A percentile compares a stretch with the other conserved stretches of the same genome.
Conservation (phyloP, 2,329 filamentous ascomycete genomes). For the Massarina eburnea region DNA sequence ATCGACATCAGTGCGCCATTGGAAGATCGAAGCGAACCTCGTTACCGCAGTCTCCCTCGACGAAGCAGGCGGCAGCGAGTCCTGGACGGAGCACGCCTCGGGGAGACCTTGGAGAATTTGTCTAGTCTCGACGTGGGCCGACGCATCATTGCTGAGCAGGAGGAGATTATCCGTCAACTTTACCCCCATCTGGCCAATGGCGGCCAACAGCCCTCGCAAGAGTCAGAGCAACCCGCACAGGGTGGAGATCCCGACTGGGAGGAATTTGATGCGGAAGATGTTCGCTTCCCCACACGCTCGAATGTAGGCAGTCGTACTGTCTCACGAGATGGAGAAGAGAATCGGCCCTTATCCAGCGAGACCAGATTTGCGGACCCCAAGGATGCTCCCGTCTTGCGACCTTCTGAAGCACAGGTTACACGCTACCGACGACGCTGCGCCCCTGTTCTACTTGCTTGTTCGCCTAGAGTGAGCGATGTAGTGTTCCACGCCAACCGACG, state of each 20-base stretch:
- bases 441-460: conserved; percentile 47
- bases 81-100: conserved; percentile 35
- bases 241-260: conserved; percentile 35
- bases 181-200: conserved; percentile 46
- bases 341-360: conserved; percentile 17
- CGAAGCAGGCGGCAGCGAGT: conserved; percentile 42
- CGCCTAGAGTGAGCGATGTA: conserved; percentile 50
- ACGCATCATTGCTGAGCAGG: conserved; percentile 50
- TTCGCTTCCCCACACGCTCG: conserved; percentile 34
- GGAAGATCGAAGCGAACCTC: conserved; percentile 62
- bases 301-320: conserved; percentile 14
- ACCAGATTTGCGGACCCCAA: conserved; percentile 34
- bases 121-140: conserved; percentile 35
- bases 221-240: conserved; percentile 12
- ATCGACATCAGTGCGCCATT: conserved; percentile 71
- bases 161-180: conserved; percentile 50
- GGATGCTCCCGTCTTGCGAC: conserved; percentile 30
- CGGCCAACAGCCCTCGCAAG: conserved; percentile 8
- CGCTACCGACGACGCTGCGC: conserved; percentile 53
- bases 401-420: conserved; percentile 39
- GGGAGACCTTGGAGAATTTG: conserved; percentile 35
- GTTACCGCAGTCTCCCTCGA: conserved; percentile 51
- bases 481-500: conserved; percentile 47
- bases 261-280: conserved; percentile 43
- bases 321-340: conserved; percentile 23